Evolutionary conservation across 345 rosid genomes (phyloP), one percentile per base, ranked within the genome.

Genomic region (Salix purpurea): DNA sequence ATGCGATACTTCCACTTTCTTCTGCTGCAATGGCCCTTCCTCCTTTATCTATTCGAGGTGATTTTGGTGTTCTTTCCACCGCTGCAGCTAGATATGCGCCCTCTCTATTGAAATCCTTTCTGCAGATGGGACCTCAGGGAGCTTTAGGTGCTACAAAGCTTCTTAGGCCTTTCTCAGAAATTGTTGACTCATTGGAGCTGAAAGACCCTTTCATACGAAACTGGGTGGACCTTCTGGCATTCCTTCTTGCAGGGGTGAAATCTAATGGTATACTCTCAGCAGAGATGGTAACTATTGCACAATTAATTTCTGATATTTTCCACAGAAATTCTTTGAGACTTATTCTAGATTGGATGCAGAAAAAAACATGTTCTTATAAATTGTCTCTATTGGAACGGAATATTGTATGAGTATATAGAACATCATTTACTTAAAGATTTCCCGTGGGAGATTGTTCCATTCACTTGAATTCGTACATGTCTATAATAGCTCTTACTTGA

Each of bases 221-320:
- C 77, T 94, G 98, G 97, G 84, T 94, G 71, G 97, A 94, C 83
- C 97, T 94, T 81, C 82, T 94, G 39, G 86, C 98, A n/a, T 94
- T 94, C 82, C 91, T 94, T 76, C 98, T 94, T 62, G 97, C 97
- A 2, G 98, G 98, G 79, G 97, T 94, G 83, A 94, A 94, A 91
- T 91, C 97, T 82, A 85, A 89, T 84, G 97, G 98, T 85, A 84
- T 94, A 78, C 98, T 94, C 60, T 94, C 98, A 84, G 97, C 97
- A 77, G 98, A 94, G 89, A 94, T 94, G 98, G 98, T 94, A 91
- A 91, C 80, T 81, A 85, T 73, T 62, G n/a, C 42, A 58, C 36
- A 23, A 76, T 77, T 23, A 65, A n/a, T 19, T 66, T 42, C 30
- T 7, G 11, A 18, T n/a, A 67, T 32, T 52, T 56, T 34, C 30